A percentile compares a stretch with the other conserved stretches of the same genome.
Evolutionary conservation across 768 basidiomycete genomes (phyloP).

Genomic region (Leccinum disarticulatum): DNA sequence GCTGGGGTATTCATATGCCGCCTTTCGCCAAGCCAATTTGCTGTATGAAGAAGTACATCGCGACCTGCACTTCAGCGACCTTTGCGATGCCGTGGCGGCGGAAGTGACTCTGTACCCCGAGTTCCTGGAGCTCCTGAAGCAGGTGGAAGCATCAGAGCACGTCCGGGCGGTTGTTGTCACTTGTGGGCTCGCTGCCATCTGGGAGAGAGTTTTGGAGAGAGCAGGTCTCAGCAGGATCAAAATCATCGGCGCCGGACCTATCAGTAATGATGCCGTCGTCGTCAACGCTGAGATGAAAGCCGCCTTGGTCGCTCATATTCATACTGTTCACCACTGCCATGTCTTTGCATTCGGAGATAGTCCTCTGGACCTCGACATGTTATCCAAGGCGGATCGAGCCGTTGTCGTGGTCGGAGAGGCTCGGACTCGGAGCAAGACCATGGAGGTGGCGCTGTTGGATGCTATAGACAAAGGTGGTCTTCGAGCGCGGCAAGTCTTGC

Average conservation of each 20-base stretch:
- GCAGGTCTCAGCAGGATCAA: slow-evolving; percentile 17
- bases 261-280: slow-evolving; percentile 8
- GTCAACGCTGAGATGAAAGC: slow-evolving; percentile 17
- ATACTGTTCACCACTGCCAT: slow-evolving; percentile 11
- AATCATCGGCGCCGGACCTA: slow-evolving; percentile 11
- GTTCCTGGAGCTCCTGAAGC: slow-evolving; percentile 18
- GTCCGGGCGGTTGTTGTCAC: slow-evolving; percentile 16
- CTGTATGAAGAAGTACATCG: slow-evolving; percentile 13
- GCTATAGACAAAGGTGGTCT: slow-evolving; percentile 14
- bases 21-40: slow-evolving; percentile 13
- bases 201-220: slow-evolving; percentile 17
- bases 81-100: slow-evolving; percentile 15
- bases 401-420: slow-evolving; percentile 16
- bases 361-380: slow-evolving; percentile 15
- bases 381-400: slow-evolving; percentile 17
- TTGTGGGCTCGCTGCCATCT: slow-evolving; percentile 10
- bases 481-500: slow-evolving; percentile 14
- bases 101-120: slow-evolving; percentile 16
- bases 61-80: slow-evolving; percentile 12
- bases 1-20: slow-evolving; percentile 14
- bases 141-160: slow-evolving; percentile 19
- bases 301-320: slow-evolving; percentile 15
- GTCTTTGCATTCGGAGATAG: slow-evolving; percentile 15
- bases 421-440: slow-evolving; percentile 13
- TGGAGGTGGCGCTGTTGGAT: slow-evolving; percentile 13